Percentiles rank a stretch among this genome's conserved stretches.
These are phyloP conservation scores for Pisolithus tinctorius DNA, from an alignment of 768 basidiomycete species.

Conservation along the genomic window DNA sequence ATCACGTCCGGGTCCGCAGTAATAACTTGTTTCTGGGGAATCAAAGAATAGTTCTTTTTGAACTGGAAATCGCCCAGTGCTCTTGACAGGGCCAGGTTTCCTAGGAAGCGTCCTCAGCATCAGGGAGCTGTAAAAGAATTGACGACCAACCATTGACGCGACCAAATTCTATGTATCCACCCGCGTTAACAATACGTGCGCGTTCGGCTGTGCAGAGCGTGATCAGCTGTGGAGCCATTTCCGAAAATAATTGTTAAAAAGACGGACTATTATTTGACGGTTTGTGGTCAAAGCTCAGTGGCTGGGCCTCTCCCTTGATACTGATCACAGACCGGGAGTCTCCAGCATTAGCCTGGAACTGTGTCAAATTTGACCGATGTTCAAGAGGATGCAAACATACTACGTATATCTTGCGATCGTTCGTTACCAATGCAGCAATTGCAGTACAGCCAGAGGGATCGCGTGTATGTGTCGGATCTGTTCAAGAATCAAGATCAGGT, in stretches of 20 bases:
- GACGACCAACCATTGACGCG: conserved; percentile 82
- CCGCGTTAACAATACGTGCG: conserved; percentile 79
- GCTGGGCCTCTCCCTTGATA: conserved; percentile 77
- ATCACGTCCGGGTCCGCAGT: conserved; percentile 92
- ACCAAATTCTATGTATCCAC: conserved; percentile 94
- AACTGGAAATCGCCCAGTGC: conserved; percentile 98
- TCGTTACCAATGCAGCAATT: conserved; percentile 77
- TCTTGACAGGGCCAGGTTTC: conserved; percentile 91
- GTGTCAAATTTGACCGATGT: conserved; percentile 1
- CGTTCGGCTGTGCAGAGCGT: conserved; percentile 56
- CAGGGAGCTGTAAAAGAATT: not conserved
- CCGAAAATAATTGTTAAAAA: not conserved
- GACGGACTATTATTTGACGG: conserved; percentile 76
- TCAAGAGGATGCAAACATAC: conserved; percentile 32
- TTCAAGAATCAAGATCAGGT: conserved; percentile 1
- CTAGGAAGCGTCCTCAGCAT: conserved; percentile 33
- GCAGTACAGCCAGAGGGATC: conserved; percentile 98
- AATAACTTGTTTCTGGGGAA: conserved; percentile 89
- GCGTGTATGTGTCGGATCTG: conserved; percentile 79
- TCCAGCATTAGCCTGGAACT: conserved; percentile 85
- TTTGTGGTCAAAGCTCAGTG: conserved; percentile 93
- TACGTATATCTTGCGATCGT: conserved; percentile 71
- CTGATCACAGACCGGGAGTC: conserved; percentile 91
- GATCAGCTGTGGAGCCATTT: not conserved
- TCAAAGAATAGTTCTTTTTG: conserved; percentile 82